Base-by-base conservation (phyloP, 768 basidiomycete genomes). In the Amanita exitialis region DNA sequence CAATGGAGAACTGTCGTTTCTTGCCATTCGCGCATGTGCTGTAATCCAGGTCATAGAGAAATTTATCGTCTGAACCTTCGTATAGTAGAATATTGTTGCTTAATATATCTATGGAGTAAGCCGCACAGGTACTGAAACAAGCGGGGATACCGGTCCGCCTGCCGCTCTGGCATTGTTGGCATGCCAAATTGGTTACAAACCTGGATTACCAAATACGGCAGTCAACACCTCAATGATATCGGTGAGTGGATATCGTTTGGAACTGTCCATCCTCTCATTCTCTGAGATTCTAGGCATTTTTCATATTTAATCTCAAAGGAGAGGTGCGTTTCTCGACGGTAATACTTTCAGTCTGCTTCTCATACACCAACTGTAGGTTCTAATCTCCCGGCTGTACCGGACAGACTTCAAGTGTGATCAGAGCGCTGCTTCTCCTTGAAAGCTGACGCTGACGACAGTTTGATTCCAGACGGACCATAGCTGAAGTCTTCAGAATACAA, bases 241-340 rank as follows among this genome's bases (percentile, higher is more conserved):
- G 13, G 51, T 38, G 35, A 9, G 51, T 25, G 15, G 3, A 27
- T 15, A 18, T 18, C 9, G 15, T 23, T 45, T 34, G 15, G 25
- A 21, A 15, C 1, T 13, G 8, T 15, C 3, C 15, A 8, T 21
- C 3, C 15, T 25, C 51, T 38, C 27, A 44, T 45, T 28, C 49
- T 53, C 30, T 52, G 44, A 12, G 4, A 8, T 49, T 47, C 46
- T 57, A 97, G 94, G 94, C 90, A 44, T 97, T 97, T 80, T 97
- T 98, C 69, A 91, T 97, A 53, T 96, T 97, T 77, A 99, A 97
- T 64, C 92, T 94, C 68, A 97, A 98, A 68, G 96, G 96, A 67
- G 96, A 98, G 80, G 95, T 93, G 51, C 36, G 79, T 62, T 44
- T 34, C 48, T 43, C 44, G 20, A 27, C 36, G 21, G 30, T 38